Evolutionary conservation across 345 rosid species (phyloP), one percentile per base, ranked within the genome.

Genomic region (Melastoma malabathricum): DNA sequence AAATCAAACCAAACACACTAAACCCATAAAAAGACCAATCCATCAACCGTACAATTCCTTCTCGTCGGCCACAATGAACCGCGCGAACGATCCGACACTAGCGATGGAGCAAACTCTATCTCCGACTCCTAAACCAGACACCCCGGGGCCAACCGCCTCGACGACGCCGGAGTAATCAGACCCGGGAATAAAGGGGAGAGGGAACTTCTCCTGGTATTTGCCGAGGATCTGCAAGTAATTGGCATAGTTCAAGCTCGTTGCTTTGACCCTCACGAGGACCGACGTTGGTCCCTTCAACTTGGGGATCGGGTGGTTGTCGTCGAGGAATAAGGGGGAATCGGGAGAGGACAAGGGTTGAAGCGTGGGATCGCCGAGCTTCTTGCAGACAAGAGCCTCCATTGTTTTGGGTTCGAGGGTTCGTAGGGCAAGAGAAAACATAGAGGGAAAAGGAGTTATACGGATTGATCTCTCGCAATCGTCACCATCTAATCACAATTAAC

Each of bases 211-310:
- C 58, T 87, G 97, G 68, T 84, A 87, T 49, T 84, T 82, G 20
- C 98, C 97, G 48, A 77, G 62, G 14, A 92, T 73, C 73, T 92
- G 97, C 59, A 92, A 80, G 75, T 84, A 92, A 65, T 92, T 87
- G 43, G 94, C 95, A 66, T 64, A 87, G 74, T 87, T 92, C 80
- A 92, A 69, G 90, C 98, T 92, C 47, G 97, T 84, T 10, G 98
- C 98, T 51, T 60, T 80, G 31, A 92, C 89, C 22, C 75, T 75
- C 43, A 92, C 81, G 48, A 96, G 77, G 51, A 87, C 93, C 0
- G 82, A 67, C 0, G 79, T 80, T 12, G 81, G 76, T 10, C 74
- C 74, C 2, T 53, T 62, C 56, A 87, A 54, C 20, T 79, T 51
- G 29, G 96, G 98, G 57, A 92, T 67, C 22, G 89, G 79, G 12